Base-by-base conservation (phyloP, 345 rosid species). In the Alliaria petiolata region DNA sequence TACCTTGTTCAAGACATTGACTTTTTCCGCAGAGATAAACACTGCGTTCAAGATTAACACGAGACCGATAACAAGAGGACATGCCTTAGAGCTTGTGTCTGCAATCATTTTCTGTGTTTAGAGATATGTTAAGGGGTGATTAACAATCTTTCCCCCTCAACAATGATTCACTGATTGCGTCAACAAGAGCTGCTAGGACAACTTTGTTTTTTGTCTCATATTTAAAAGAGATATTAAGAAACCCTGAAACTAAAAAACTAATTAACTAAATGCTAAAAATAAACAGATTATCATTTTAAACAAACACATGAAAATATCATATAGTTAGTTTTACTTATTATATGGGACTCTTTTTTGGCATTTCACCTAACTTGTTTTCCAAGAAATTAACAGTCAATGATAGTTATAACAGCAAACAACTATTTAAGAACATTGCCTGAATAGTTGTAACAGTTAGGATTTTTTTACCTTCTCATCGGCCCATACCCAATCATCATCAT, bases 1-100 rank as follows among this genome's bases (percentile, higher is more conserved):
- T 61, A 75, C 79, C 69, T 75, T 75, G 43, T n/a, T 45, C 36
- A 54, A 35, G 19, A 8, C 65, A 54, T 59, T 28, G 56, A 16
- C 17, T 43, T 69, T 28, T 52, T 4, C n/a, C 6, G 50, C 54
- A 36, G 34, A 42, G 55, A 35, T 67, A 11, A 43, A 51, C 9
- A 51, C 34, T 8, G 62, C 69, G 19, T 60, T 75, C 4, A 75
- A 22, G 69, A 67, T 9, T 28, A 68, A 43, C 11, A 68, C 43
- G 20, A 75, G 57, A 53, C 42, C 10, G 13, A 75, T 52, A 43
- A 60, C 31, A 1, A 75, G 25, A 68, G 13, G 25, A 69, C 46
- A 44, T 3, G 47, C 36, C 57, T 44, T 56, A 25, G 74, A 75
- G 53, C 56, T 75, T 67, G 63, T 22, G 13, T 42, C 33, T 5